phyloP scores from a whole-genome alignment of 2,329 filamentous ascomycete species.

The Aspergillus brasiliensis region DNA sequence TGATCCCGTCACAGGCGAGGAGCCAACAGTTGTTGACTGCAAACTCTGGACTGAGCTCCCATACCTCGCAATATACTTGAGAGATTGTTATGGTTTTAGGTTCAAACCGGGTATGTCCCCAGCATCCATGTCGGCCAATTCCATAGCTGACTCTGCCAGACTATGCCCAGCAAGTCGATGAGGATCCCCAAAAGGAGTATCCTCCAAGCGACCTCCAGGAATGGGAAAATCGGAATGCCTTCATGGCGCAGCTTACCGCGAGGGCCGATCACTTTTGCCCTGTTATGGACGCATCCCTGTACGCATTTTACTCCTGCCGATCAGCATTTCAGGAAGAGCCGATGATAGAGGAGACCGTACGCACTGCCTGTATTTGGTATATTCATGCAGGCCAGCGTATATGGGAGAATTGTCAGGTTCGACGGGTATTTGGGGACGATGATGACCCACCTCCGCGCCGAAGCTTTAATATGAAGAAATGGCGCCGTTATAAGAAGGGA shows the following conservation, averaged over 20 bases:
- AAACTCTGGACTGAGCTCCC: background rate
- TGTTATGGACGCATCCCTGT: background rate
- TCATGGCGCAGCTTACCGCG: slow-evolving; percentile 1
- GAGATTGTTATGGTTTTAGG: background rate
- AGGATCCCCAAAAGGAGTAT: background rate
- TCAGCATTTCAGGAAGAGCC: background rate
- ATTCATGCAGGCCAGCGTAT: background rate
- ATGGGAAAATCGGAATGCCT: background rate
- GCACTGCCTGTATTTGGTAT: background rate
- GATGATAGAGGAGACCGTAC: background rate
- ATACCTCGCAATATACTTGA: background rate
- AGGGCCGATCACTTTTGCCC: background rate
- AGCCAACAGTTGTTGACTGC: background rate
- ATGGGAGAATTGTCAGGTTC: background rate
- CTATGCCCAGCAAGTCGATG: background rate
- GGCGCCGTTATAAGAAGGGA: background rate
- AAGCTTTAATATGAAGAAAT: background rate
- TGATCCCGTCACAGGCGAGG: background rate
- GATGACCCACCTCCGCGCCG: background rate
- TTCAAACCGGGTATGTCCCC: background rate
- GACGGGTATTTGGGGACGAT: background rate
- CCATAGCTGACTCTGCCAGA: background rate
- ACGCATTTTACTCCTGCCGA: background rate
- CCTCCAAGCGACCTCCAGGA: background rate
- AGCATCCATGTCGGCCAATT: too few species aligned